phyloP scores from a whole-genome alignment of 306 rosid genomes.

The Cyclanthera cordifolia region DNA sequence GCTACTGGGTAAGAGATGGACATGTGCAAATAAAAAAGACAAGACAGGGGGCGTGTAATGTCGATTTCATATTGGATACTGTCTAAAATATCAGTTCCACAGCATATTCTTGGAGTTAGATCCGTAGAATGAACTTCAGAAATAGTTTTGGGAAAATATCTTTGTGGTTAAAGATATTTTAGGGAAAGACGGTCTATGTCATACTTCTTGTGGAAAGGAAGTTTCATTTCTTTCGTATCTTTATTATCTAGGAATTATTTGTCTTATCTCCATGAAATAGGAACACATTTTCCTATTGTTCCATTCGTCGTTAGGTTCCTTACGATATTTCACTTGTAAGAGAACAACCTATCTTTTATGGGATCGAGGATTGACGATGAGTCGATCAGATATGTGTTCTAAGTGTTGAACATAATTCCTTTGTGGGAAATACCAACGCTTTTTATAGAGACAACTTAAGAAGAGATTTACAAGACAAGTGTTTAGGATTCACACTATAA shows the following conservation, averaged over 20 bases:
- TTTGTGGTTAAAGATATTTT: neutral
- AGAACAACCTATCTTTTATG: neutral
- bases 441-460: no score
- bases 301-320: neutral
- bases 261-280: neutral
- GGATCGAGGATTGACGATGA: neutral
- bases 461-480: no score
- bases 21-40: neutral
- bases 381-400: neutral
- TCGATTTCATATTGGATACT: neutral
- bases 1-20: neutral
- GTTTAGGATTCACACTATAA: no score
- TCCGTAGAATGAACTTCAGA: neutral
- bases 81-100: slow-evolving; percentile 3
- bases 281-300: neutral
- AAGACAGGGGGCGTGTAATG: neutral
- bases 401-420: no score
- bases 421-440: no score
- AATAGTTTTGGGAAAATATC: slow-evolving; percentile 2
- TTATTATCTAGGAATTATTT: neutral
- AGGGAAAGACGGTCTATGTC: neutral
- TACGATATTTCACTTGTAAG: neutral
- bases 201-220: neutral
- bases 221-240: neutral
- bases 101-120: neutral